phyloP scores from a whole-genome alignment of 164 flowering plant genomes.

The Stephania cephalantha region DNA sequence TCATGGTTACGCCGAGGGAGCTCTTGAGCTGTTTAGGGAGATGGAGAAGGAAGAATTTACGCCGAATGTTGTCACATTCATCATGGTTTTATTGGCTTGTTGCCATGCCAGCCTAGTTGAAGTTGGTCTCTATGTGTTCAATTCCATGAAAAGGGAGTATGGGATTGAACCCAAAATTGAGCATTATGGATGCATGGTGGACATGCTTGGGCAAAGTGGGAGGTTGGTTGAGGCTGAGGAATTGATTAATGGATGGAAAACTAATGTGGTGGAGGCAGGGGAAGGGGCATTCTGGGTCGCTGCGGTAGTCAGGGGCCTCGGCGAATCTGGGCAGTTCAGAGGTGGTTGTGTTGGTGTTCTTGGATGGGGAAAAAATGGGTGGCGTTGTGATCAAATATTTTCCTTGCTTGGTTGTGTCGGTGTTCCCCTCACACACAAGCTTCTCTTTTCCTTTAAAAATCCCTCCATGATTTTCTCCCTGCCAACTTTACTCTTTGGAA shows the following conservation, averaged over 20 bases:
- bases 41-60: constrained; percentile 24
- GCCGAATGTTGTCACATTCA: constrained; percentile 47
- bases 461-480: no score
- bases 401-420: no score
- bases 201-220: constrained; percentile 52
- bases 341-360: background rate
- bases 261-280: constrained; percentile 29
- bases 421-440: no score
- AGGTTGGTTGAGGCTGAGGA: constrained; percentile 50
- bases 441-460: no score
- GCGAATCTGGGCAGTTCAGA: constrained; percentile 22
- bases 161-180: constrained; percentile 51
- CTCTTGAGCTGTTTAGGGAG: constrained; percentile 37
- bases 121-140: constrained; percentile 38
- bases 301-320: constrained; percentile 71
- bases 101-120: constrained; percentile 57
- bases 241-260: constrained; percentile 44
- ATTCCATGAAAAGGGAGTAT: constrained; percentile 38
- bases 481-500: no score
- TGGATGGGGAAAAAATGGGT: constrained; percentile 37
- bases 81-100: constrained; percentile 60
- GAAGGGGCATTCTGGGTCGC: constrained; percentile 32
- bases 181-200: constrained; percentile 68
- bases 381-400: background rate
- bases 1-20: constrained; percentile 51